A percentile compares a stretch with the other conserved stretches of the same genome.
Evolutionary conservation across 108 stramenopile genomes (phyloP).

Genomic region (Asterionellopsis glacialis): DNA sequence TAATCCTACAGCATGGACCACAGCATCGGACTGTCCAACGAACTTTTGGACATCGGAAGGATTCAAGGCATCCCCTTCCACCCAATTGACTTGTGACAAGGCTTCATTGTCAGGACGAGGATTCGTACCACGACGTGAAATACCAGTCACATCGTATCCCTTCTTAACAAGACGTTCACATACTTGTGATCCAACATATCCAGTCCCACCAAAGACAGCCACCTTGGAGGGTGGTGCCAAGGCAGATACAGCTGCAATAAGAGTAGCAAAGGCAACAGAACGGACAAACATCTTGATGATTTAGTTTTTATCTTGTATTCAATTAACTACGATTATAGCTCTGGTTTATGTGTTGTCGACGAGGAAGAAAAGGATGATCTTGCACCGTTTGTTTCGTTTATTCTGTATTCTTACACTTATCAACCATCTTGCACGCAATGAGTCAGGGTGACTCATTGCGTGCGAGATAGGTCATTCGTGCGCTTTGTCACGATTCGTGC

Average conservation of each 20-base stretch:
- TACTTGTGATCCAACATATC: constrained; percentile 53
- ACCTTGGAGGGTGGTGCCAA: constrained; percentile 13
- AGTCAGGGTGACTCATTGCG: too few species aligned
- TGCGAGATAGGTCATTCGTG: too few species aligned
- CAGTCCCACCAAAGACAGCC: constrained; percentile 24
- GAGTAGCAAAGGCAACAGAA: not conserved
- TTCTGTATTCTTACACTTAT: too few species aligned
- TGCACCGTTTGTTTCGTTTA: too few species aligned
- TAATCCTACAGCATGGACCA: constrained; percentile 52
- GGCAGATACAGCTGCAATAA: not conserved
- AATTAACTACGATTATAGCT: too few species aligned
- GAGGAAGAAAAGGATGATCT: too few species aligned
- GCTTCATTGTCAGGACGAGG: constrained; percentile 36
- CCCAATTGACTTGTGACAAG: constrained; percentile 43
- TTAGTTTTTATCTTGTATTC: too few species aligned
- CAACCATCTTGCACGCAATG: too few species aligned
- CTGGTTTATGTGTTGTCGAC: too few species aligned
- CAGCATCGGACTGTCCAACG: constrained; percentile 40
- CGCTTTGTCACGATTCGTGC: too few species aligned
- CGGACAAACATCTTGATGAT: too few species aligned
- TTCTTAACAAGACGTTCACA: constrained; percentile 44
- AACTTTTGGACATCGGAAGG: constrained; percentile 22
- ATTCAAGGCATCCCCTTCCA: constrained; percentile 47
- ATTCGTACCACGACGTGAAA: constrained; percentile 45
- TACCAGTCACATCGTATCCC: constrained; percentile 40